These are phyloP conservation scores for Rhynchosporium graminicola DNA, from an alignment of 2,329 filamentous ascomycete species.

Conservation along the genomic window DNA sequence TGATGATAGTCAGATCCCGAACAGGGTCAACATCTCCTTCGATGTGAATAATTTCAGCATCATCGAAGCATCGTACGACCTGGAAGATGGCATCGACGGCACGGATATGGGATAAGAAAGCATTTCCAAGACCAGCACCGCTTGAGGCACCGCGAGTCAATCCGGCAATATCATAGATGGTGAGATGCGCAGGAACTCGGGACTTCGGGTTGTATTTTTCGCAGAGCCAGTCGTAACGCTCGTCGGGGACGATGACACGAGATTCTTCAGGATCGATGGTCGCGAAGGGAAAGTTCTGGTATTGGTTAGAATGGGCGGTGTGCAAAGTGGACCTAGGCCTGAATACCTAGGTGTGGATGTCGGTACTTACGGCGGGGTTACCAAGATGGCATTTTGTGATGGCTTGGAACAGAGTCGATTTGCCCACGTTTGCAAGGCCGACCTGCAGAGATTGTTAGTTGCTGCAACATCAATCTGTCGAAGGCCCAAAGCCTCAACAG, in stretches of 20 bases:
- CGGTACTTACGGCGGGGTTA: constrained; percentile 81
- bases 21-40: constrained; percentile 97
- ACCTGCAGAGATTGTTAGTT: constrained; percentile 58
- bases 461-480: background rate
- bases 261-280: constrained; percentile 99
- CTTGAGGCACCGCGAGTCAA: constrained; percentile 94
- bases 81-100: constrained; percentile 98
- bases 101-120: constrained; percentile 97
- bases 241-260: constrained; percentile 94
- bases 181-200: constrained; percentile 92
- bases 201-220: constrained; percentile 99
- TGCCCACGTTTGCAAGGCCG: constrained; percentile 97
- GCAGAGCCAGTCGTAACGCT: constrained; percentile 92
- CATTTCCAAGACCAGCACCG: constrained; percentile 94
- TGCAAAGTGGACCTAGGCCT: constrained; percentile 20
- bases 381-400: constrained; percentile 97
- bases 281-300: constrained; percentile 94
- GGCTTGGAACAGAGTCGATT: constrained; percentile 98
- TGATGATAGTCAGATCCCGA: constrained; percentile 94
- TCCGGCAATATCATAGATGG: constrained; percentile 97
- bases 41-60: constrained; percentile 99
- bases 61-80: constrained; percentile 95
- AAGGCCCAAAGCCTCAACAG: too few relatives aligned
- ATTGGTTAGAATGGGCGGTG: constrained; percentile 24
- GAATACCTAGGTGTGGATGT: constrained; percentile 30